phyloP scores from a whole-genome alignment of 345 rosid genomes.

The Arabidopsis arenosa region DNA sequence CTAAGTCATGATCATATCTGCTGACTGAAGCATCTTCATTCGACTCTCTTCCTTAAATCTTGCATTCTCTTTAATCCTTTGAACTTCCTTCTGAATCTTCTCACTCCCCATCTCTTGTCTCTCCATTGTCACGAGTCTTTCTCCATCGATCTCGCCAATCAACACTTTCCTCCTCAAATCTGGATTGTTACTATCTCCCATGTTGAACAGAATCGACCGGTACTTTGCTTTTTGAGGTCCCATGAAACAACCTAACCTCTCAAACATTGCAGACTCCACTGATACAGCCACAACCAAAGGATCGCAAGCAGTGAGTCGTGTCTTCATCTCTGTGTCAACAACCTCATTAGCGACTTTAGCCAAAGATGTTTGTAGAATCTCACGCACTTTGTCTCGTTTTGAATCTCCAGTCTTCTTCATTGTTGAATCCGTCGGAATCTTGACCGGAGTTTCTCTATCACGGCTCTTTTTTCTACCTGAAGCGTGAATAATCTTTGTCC shows the following conservation, averaged over 20 bases:
- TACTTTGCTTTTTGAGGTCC: constrained; percentile 25
- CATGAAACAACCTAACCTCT: constrained; percentile 10
- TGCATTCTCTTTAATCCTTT: constrained; percentile 27
- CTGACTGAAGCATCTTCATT: background rate
- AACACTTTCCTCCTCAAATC: constrained; percentile 38
- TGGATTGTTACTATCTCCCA: constrained; percentile 33
- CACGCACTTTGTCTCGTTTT: constrained; percentile 39
- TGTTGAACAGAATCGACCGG: constrained; percentile 32
- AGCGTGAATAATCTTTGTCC: constrained; percentile 26
- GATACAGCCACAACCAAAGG: constrained; percentile 8
- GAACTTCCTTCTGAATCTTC: constrained; percentile 28
- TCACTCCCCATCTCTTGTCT: constrained; percentile 34
- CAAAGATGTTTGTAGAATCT: constrained; percentile 13
- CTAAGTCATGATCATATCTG: background rate
- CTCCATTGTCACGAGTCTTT: constrained; percentile 28
- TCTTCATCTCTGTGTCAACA: constrained; percentile 24
- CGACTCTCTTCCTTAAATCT: constrained; percentile 20
- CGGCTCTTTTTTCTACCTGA: background rate
- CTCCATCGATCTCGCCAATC: constrained; percentile 27
- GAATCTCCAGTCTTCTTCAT: constrained; percentile 17
- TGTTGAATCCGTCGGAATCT: background rate
- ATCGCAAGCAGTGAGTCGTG: constrained; percentile 22
- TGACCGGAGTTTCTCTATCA: background rate
- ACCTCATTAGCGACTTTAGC: constrained; percentile 26
- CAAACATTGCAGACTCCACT: constrained; percentile 24